A percentile compares a stretch with the other conserved stretches of the same genome.
Evolutionary conservation across 345 rosid genomes (phyloP).

Genomic region (Lagerstroemia speciosa): DNA sequence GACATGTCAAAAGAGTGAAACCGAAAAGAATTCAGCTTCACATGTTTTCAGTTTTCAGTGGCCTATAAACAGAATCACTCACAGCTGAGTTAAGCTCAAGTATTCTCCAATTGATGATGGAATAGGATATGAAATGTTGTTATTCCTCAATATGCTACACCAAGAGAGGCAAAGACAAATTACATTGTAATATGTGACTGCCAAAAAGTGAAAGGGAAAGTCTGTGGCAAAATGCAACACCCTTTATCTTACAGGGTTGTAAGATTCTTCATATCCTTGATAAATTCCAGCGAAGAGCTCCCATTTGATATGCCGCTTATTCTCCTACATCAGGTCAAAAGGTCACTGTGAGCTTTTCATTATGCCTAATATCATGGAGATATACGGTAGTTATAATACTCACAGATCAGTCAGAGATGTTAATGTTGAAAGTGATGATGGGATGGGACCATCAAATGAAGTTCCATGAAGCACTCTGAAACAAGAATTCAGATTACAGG

Average conservation of each 20-base stretch:
- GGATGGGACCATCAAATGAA: constrained; percentile 5
- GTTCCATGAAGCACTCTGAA: background rate
- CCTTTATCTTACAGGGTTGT: constrained; percentile 9
- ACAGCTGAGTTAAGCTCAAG: constrained; percentile 44
- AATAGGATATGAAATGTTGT: constrained; percentile 1
- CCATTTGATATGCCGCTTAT: constrained; percentile 7
- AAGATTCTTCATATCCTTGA: constrained; percentile 11
- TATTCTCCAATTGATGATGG: constrained; percentile 33
- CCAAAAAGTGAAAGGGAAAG: background rate
- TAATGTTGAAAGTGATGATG: background rate
- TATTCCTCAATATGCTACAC: constrained; percentile 12
- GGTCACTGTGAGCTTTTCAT: background rate
- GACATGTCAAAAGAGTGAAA: too few species aligned
- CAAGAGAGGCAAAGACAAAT: background rate
- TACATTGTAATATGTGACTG: background rate
- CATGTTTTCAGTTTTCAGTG: background rate
- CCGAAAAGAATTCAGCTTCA: too few species aligned
- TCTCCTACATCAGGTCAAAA: constrained; percentile 2
- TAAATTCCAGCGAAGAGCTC: constrained; percentile 7
- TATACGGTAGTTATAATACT: background rate
- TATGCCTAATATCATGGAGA: background rate
- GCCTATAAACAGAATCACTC: constrained; percentile 9
- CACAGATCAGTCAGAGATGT: constrained; percentile 3
- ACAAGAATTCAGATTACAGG: background rate
- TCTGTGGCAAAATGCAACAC: background rate